phyloP scores from a whole-genome alignment of 495 filamentous ascomycete genomes.

The Hyaloscypha bicolor region DNA sequence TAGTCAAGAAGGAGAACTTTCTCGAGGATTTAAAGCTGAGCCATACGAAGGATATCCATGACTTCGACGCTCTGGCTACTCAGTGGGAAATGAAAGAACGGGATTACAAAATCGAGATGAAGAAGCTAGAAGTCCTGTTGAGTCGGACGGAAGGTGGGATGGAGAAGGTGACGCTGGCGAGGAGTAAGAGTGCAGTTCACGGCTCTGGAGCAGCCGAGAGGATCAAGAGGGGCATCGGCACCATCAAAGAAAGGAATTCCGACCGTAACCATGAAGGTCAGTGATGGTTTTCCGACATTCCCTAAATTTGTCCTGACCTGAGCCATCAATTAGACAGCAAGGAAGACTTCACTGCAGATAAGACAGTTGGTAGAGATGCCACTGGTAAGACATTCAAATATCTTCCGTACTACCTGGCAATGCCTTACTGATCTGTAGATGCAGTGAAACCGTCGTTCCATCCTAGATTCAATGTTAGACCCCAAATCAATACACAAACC shows the following conservation, averaged over 20 bases:
- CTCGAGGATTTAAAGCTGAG: constrained; percentile 26
- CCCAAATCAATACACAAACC: background rate
- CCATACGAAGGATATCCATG: constrained; percentile 25
- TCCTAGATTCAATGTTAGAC: background rate
- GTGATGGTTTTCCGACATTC: background rate
- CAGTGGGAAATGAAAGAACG: constrained; percentile 27
- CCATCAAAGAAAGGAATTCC: constrained; percentile 8
- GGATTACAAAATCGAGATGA: constrained; percentile 49
- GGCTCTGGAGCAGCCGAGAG: constrained; percentile 11
- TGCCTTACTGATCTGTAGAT: background rate
- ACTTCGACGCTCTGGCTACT: constrained; percentile 22
- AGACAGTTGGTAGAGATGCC: background rate
- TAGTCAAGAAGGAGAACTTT: constrained; percentile 16
- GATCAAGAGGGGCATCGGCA: constrained; percentile 12
- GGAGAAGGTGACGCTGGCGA: constrained; percentile 46
- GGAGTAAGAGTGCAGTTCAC: constrained; percentile 42
- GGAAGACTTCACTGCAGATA: too few species aligned
- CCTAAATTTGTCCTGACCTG: background rate
- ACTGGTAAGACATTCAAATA: background rate
- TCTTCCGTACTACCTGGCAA: background rate
- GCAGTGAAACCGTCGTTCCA: background rate
- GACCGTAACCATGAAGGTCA: background rate
- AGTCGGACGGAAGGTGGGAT: constrained; percentile 48
- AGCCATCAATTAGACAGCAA: too few species aligned
- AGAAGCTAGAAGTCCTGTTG: constrained; percentile 50